Base-by-base conservation (phyloP, 306 rosid genomes). In the Cucumis melo region DNA sequence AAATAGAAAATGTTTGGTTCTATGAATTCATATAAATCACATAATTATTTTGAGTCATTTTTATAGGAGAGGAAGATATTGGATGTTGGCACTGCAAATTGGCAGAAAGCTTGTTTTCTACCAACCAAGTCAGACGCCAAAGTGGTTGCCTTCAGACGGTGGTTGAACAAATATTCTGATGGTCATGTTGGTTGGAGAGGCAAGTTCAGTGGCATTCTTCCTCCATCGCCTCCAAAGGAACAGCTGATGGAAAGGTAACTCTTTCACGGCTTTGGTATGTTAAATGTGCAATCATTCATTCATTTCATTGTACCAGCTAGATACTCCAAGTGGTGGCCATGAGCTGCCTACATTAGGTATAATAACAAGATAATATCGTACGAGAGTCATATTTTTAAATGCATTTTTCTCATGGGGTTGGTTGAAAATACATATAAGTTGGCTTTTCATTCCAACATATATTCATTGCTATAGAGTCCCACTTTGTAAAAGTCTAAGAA, bases 131-230 rank as follows among this genome's bases (percentile, higher is more conserved):
- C 98, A n/a, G 98, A 94, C 78, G 93, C 93, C 10, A 81, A 82
- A 46, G 98, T 92, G 76, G 77, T 91, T 76, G 95, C 88, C 63
- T 92, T 83, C 79, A 88, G 98, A 85, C 91, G 82, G 80, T 94
- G 98, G 98, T 74, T 94, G 63, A 94, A 83, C 77, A 91, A 86
- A 82, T 87, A 91, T 57, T 89, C 96, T 1, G 93, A 87, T 48
- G 89, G 93, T 39, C 87, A 94, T 82, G 92, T 94, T 78, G 91
- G 91, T 38, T 94, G 98, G 98, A 89, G 85, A 85, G 94, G 94
- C 81, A 90, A 88, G 81, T 88, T 84, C 83, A 82, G 74, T 11
- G 95, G 88, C 16, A 85, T 32, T 74, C 91, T 90, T 85, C 95
- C 97, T 21, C 95, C 93, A 2, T 81, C 89, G 50, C 96, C 98